Conservation (phyloP, 208 protist genomes). For the Leishmania amazonensis region DNA sequence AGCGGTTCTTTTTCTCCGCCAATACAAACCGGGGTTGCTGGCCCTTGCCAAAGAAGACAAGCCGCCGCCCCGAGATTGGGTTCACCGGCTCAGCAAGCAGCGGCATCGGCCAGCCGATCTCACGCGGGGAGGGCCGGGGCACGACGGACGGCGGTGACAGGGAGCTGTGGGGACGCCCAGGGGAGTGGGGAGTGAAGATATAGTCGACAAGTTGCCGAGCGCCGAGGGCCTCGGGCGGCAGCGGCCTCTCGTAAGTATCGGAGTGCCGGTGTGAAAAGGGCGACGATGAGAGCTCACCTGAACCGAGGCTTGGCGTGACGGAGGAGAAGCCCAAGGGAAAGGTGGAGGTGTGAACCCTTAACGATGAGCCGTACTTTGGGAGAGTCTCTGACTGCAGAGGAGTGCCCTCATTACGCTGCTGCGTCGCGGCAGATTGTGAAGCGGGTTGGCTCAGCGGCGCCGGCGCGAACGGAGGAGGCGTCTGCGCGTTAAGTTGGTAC, state of each 20-base stretch:
- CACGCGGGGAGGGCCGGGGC: slow-evolving; percentile 23
- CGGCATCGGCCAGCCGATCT: slow-evolving; percentile 47
- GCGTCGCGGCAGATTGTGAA: not conserved
- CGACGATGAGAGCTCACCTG: not conserved
- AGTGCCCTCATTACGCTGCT: not conserved
- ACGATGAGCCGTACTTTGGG: slow-evolving; percentile 13
- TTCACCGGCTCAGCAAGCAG: slow-evolving; percentile 56
- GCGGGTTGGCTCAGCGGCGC: not conserved
- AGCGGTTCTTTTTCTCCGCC: slow-evolving; percentile 44
- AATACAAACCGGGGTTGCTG: slow-evolving; percentile 41
- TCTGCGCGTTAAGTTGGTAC: not conserved
- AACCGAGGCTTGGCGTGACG: slow-evolving; percentile 10
- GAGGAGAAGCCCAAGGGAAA: not conserved
- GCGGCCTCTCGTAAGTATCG: slow-evolving; percentile 37
- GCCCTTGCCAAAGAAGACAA: slow-evolving; percentile 59
- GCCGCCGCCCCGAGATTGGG: slow-evolving; percentile 39
- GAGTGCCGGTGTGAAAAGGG: slow-evolving; percentile 18
- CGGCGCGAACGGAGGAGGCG: not conserved
- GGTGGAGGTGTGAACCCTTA: not conserved
- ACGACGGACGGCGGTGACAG: slow-evolving; percentile 34
- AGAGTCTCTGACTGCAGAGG: not conserved
- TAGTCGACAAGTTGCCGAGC: slow-evolving; percentile 51
- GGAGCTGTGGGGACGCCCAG: slow-evolving; percentile 21
- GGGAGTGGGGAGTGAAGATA: slow-evolving; percentile 32
- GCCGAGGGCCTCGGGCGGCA: slow-evolving; percentile 41